Conservation (phyloP, 164 flowering plant species). For the Vitis vinifera region ASM3070453v1 NC_081819.1:17771001-17771500, state of each 20-base stretch:
- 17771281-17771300: background rate
- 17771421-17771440: too few relatives aligned
- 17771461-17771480: too few relatives aligned
- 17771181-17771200: background rate
- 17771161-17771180: conserved; percentile 55
- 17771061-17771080: background rate
- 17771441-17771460: too few relatives aligned
- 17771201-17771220: too few relatives aligned
- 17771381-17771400: too few relatives aligned
- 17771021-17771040: background rate
- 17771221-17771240: too few relatives aligned
- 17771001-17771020: conserved; percentile 52
- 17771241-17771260: too few relatives aligned
- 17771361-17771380: too few relatives aligned
- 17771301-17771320: background rate
- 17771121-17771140: conserved; percentile 47
- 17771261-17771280: too few relatives aligned
- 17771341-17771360: too few relatives aligned
- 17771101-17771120: background rate
- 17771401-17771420: too few relatives aligned
- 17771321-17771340: background rate
- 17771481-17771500: too few relatives aligned
- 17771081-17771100: background rate
- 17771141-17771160: conserved; percentile 49
- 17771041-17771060: background rate